Evolutionary conservation across 768 basidiomycete species (phyloP), one percentile per base, ranked within the genome.

Genomic region (Hysterangium stoloniferum): DNA sequence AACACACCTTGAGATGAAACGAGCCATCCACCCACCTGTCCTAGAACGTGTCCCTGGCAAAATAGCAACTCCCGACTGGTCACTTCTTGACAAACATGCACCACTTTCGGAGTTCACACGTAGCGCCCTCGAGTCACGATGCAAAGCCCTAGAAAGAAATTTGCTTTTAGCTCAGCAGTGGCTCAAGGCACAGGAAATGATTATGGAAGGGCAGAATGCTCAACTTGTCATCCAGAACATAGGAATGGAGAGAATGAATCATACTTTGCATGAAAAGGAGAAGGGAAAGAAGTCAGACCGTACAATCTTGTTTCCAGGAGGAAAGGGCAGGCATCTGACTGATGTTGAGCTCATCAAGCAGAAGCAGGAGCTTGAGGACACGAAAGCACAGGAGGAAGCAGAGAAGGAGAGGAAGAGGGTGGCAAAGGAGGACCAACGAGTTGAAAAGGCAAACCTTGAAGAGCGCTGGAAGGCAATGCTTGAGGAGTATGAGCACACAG

Each of bases 211-310:
- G 1, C 12, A 41, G 3, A 37, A 58, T 40, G 61, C 61, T 1
- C 56, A 55, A 36, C 38, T 61, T 8, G 44, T 61, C 6, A 40
- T 62, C 31, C 62, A 63, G 48, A 32, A 58, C 51, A n/a, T 50
- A 20, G 22, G 37, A 52, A 37, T 51, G 3, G 20, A 17, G 27
- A 62, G 56, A 40, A 40, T 56, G 29, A 58, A 56, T 34, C 19
- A 56, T n/a, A 33, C 61, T 6, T 51, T 62, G 25, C 12, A 56
- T 32, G 52, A 34, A 6, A 55, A 56, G 36, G 58, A 62, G 44
- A 54, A 56, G 4, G 52, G 49, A 45, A 53, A 58, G 43, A 55
- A 58, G 41, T 43, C 40, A 4, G 46, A 54, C 5, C 54, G 47
- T 1, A 35, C 32, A 2, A 54, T 32, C 9, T 38, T 60, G 17